These are phyloP conservation scores for Penicillium mononematosum DNA, from an alignment of 495 filamentous ascomycete genomes.

Conservation along the genomic window DNA sequence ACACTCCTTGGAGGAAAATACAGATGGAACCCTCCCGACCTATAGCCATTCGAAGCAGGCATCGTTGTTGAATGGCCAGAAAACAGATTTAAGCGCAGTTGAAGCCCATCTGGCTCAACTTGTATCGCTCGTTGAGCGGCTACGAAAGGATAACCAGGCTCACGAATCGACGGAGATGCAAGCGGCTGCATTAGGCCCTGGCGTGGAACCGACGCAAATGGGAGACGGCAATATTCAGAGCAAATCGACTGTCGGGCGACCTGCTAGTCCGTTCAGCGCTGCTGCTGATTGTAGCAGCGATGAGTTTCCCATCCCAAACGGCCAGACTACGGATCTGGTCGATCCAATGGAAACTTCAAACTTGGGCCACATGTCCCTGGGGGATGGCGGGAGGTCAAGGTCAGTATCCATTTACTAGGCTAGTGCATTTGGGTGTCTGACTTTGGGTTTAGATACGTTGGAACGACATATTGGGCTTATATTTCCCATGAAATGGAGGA, in stretches of 20 bases:
- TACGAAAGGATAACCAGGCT: conserved; percentile 36
- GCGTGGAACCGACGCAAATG: conserved; percentile 17
- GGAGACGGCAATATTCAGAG: conserved; percentile 21
- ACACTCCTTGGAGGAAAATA: conserved; percentile 32
- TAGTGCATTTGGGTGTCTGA: background rate
- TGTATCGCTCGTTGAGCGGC: conserved; percentile 45
- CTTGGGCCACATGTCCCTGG: conserved; percentile 46
- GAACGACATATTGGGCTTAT: conserved; percentile 54
- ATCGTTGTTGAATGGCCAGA: conserved; percentile 25
- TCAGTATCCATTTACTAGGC: conserved; percentile 17
- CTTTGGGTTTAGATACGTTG: conserved; percentile 42
- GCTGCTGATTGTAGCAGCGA: conserved; percentile 40
- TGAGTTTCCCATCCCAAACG: conserved; percentile 48
- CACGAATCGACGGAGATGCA: conserved; percentile 30
- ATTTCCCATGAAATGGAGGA: conserved; percentile 52
- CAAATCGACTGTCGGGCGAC: conserved; percentile 17
- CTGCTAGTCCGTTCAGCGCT: conserved; percentile 37
- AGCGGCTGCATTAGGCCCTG: conserved; percentile 21
- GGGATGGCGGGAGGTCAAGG: conserved; percentile 48
- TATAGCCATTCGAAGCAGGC: conserved; percentile 32
- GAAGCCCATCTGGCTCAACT: conserved; percentile 46
- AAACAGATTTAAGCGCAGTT: conserved; percentile 38
- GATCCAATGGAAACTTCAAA: conserved; percentile 48
- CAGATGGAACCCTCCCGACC: conserved; percentile 37
- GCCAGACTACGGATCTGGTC: conserved; percentile 45